A percentile compares a stretch with the other conserved stretches of the same genome.
Evolutionary conservation across 345 rosid genomes (phyloP).

Genomic region (Noccaea caerulescens): DNA sequence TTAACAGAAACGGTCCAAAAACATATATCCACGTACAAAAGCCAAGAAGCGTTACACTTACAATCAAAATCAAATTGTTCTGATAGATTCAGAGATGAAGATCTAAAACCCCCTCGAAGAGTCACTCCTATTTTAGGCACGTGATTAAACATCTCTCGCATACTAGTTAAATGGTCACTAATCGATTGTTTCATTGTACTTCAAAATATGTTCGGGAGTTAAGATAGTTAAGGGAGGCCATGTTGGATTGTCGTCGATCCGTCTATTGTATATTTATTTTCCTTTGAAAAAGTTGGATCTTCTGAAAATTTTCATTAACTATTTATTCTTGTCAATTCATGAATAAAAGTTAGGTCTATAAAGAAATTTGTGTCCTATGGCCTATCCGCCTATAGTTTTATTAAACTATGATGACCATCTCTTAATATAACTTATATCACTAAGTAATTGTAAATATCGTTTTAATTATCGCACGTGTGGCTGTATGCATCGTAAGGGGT

Average conservation of each 20-base stretch:
- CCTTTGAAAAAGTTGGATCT: not conserved
- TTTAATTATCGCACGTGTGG: conserved; percentile 17
- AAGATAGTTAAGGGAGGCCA: not conserved
- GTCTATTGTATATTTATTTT: not conserved
- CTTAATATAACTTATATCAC: not conserved
- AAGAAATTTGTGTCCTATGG: conserved; percentile 16
- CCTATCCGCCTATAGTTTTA: conserved; percentile 8
- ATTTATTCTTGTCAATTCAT: conserved; percentile 10
- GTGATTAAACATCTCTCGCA: conserved; percentile 5
- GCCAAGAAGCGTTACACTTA: conserved; percentile 17
- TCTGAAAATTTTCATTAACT: not conserved
- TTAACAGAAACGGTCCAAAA: conserved; percentile 25
- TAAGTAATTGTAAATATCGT: conserved; percentile 11
- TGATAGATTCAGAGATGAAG: conserved; percentile 26
- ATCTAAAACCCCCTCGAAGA: conserved; percentile 25
- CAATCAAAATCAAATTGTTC: conserved; percentile 41
- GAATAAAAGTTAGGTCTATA: conserved; percentile 11
- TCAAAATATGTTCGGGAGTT: not conserved
- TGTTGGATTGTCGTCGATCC: not conserved
- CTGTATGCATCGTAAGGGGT: conserved; percentile 11
- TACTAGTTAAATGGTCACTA: no score
- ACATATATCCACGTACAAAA: conserved; percentile 17
- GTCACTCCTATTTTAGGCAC: conserved; percentile 16
- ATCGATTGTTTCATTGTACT: no score
- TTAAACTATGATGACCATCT: conserved; percentile 12